Evolutionary conservation across 2,329 filamentous ascomycete species (phyloP).

Genomic region (Hymenoscyphus albidus): DNA sequence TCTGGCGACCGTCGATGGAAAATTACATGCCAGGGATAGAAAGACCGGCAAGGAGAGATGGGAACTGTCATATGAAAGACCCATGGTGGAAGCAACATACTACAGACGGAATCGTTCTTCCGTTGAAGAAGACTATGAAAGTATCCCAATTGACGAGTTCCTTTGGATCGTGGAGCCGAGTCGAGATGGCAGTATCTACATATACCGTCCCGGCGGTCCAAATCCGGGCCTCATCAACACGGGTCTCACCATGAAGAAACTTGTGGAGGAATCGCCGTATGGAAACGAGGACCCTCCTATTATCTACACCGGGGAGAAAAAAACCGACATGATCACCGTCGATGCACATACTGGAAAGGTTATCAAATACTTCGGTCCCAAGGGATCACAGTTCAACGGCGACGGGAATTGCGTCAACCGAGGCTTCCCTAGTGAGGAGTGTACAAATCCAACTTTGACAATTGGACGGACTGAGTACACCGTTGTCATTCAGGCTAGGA

Average conservation of each 20-base stretch:
- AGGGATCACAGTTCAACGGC: conserved; percentile 60
- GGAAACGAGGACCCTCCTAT: conserved; percentile 71
- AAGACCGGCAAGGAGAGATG: conserved; percentile 80
- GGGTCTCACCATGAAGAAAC: conserved; percentile 73
- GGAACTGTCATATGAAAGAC: conserved; percentile 77
- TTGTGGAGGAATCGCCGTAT: conserved; percentile 82
- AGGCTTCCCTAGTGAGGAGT: conserved; percentile 61
- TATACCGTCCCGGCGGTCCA: conserved; percentile 68
- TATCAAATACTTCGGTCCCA: conserved; percentile 77
- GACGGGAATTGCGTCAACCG: conserved; percentile 70
- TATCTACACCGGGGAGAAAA: conserved; percentile 88
- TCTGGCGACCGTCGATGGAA: conserved; percentile 99
- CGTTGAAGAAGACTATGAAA: conserved; percentile 53
- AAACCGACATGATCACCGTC: conserved; percentile 82
- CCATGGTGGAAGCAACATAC: conserved; percentile 88
- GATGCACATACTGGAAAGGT: conserved; percentile 82
- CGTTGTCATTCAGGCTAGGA: conserved; percentile 74
- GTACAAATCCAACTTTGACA: conserved; percentile 74
- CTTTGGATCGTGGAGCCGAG: conserved; percentile 95
- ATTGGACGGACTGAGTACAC: conserved; percentile 87
- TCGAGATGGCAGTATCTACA: conserved; percentile 79
- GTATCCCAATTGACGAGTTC: conserved; percentile 71
- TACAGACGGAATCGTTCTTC: conserved; percentile 65
- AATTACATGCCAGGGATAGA: conserved; percentile 85
- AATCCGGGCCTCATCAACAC: conserved; percentile 60